Evolutionary conservation across 2,329 filamentous ascomycete genomes (phyloP).

Genomic region (Dothideomycetes sp.): DNA sequence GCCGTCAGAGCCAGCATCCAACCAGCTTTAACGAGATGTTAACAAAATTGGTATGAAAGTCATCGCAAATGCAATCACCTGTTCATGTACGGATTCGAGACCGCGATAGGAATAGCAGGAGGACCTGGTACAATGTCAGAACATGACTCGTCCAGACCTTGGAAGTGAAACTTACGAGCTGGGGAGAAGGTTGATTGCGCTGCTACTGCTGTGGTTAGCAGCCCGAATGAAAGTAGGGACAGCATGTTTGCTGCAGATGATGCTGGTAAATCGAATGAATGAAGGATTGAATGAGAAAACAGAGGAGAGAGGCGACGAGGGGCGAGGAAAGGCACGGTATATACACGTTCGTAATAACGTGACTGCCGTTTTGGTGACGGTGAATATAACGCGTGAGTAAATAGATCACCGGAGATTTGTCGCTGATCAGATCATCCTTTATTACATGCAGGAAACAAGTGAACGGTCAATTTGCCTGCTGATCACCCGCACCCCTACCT

Average conservation of each 20-base stretch:
- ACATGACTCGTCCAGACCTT: background rate
- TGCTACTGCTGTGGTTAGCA: background rate
- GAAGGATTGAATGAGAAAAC: no score
- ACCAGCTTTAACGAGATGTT: conserved; percentile 33
- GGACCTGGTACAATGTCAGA: conserved; percentile 24
- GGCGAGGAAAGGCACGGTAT: no score
- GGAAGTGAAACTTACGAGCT: conserved; percentile 27
- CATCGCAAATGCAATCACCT: conserved; percentile 20
- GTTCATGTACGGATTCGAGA: conserved; percentile 64
- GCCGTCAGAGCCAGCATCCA: conserved; percentile 46
- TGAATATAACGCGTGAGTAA: background rate
- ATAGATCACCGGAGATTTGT: background rate
- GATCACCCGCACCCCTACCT: background rate
- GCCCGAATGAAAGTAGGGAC: conserved; percentile 8
- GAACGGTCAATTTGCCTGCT: no score
- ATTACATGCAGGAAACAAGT: no score
- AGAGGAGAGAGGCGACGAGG: no score
- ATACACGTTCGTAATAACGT: no score
- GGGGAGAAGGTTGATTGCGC: conserved; percentile 48
- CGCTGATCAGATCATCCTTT: background rate
- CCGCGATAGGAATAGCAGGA: conserved; percentile 60
- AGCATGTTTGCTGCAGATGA: conserved; percentile 5
- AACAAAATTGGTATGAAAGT: background rate
- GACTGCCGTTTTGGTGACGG: no score
- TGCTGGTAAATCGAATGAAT: background rate